Evolutionary conservation across 768 basidiomycete genomes (phyloP).

Genomic region (Hirschioporus abietinus): DNA sequence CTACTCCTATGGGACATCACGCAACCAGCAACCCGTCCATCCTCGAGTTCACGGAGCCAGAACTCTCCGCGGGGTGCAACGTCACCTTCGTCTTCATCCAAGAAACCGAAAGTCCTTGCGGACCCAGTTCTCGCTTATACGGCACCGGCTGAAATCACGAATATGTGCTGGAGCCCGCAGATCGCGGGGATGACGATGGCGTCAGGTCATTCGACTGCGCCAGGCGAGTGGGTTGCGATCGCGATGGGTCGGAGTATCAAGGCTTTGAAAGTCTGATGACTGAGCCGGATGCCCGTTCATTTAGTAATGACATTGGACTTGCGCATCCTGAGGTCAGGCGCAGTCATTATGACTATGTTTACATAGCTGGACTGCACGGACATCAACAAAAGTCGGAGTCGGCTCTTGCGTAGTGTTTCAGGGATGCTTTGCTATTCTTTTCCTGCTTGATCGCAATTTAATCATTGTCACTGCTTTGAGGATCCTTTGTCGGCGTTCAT

Average conservation of each 20-base stretch:
- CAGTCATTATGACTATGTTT: too few relatives aligned
- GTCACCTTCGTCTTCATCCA: not conserved
- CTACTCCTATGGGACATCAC: slow-evolving; percentile 90
- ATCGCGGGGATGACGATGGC: slow-evolving; percentile 74
- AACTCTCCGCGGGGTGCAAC: slow-evolving; percentile 80
- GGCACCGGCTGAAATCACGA: slow-evolving; percentile 71
- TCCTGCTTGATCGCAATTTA: too few relatives aligned
- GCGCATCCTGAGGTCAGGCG: too few relatives aligned
- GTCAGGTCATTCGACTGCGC: slow-evolving; percentile 63
- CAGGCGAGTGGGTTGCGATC: slow-evolving; percentile 85
- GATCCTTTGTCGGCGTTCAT: too few relatives aligned
- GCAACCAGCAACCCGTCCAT: slow-evolving; percentile 56
- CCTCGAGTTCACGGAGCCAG: slow-evolving; percentile 55
- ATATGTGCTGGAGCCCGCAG: slow-evolving; percentile 84
- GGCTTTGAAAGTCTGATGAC: slow-evolving; percentile 72
- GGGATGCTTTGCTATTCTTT: too few relatives aligned
- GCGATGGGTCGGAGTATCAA: slow-evolving; percentile 79
- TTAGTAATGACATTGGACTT: too few relatives aligned
- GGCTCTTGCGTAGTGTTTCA: too few relatives aligned
- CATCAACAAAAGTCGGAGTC: too few relatives aligned
- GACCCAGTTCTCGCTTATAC: slow-evolving; percentile 86
- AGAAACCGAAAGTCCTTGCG: slow-evolving; percentile 62
- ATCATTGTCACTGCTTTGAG: too few relatives aligned
- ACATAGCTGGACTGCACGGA: too few relatives aligned
- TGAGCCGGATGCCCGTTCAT: too few relatives aligned